Percentiles rank a stretch among this genome's conserved stretches.
phyloP scores from a whole-genome alignment of 768 basidiomycete species.

The Russula olivacea region DNA sequence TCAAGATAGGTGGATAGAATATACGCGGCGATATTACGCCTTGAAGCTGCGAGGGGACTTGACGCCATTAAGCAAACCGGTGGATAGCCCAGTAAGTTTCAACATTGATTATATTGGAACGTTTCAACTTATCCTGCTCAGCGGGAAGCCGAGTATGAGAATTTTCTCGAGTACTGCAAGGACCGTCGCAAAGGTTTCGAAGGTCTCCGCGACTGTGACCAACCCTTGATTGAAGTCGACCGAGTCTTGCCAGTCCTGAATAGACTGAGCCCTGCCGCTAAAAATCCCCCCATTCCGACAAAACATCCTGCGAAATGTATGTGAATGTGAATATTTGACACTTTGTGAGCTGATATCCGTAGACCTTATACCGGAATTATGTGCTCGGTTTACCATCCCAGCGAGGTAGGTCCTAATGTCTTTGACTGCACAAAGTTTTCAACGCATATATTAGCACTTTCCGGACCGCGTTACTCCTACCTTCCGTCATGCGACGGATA shows the following conservation, averaged over 20 bases:
- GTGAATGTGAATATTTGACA: conserved; percentile 24
- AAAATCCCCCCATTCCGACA: conserved; percentile 34
- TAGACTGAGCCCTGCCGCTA: conserved; percentile 51
- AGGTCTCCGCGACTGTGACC: conserved; percentile 53
- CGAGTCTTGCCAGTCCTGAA: conserved; percentile 48
- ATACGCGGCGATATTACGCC: conserved; percentile 62
- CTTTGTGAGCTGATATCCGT: conserved; percentile 5
- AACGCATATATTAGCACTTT: conserved; percentile 44
- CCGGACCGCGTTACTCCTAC: conserved; percentile 62
- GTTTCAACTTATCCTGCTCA: conserved; percentile 29
- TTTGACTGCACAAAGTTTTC: not conserved
- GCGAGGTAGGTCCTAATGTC: conserved; percentile 47
- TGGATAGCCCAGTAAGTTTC: conserved; percentile 52
- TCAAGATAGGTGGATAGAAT: conserved; percentile 73
- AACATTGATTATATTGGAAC: conserved; percentile 4
- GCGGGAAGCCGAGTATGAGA: conserved; percentile 58
- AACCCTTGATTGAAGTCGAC: conserved; percentile 67
- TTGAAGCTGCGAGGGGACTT: conserved; percentile 56
- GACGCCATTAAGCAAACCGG: conserved; percentile 64
- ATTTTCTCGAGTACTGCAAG: conserved; percentile 62
- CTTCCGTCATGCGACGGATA: conserved; percentile 65
- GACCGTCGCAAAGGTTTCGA: conserved; percentile 55
- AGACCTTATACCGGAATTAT: conserved; percentile 56
- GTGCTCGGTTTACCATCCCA: conserved; percentile 62
- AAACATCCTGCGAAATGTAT: conserved; percentile 56